Percentiles rank a stretch among this genome's conserved stretches.
Evolutionary conservation across 441 rosid genomes (phyloP).

Genomic region (Mallotus japonicus): DNA sequence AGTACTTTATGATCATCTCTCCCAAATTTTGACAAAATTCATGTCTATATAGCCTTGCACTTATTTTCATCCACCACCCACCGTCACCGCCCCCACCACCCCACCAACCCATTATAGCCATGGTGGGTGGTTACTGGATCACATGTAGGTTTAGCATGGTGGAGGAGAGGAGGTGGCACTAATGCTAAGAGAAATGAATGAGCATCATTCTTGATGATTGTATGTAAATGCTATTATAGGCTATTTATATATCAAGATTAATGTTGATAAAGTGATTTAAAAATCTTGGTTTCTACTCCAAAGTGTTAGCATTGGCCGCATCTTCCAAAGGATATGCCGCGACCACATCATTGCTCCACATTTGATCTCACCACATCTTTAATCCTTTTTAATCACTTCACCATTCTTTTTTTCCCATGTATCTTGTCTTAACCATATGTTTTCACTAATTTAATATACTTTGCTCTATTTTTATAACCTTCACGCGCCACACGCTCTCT

Average conservation of each 20-base stretch:
- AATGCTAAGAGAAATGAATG: constrained; percentile 9
- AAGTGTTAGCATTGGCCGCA: constrained; percentile 28
- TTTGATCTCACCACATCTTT: constrained; percentile 19
- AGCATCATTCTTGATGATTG: not conserved
- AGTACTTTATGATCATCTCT: not conserved
- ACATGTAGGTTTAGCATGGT: not conserved
- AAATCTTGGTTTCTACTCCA: constrained; percentile 17
- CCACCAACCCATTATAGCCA: too few species aligned
- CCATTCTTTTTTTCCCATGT: not conserved
- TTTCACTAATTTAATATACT: not conserved
- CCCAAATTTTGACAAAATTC: not conserved
- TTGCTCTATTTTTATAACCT: not conserved
- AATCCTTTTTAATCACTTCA: not conserved
- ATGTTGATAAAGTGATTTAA: not conserved
- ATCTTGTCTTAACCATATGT: not conserved
- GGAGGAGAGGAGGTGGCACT: constrained; percentile 19
- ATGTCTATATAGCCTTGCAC: not conserved
- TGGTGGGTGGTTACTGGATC: not conserved
- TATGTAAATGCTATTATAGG: not conserved
- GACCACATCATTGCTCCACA: constrained; percentile 27
- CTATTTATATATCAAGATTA: not conserved
- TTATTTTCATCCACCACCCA: not conserved
- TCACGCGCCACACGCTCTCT: constrained; percentile 16
- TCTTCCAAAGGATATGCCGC: constrained; percentile 51
- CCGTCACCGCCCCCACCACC: not conserved